phyloP scores from a whole-genome alignment of 2,329 filamentous ascomycete species.

The Stagonosporopsis rhizophila region DNA sequence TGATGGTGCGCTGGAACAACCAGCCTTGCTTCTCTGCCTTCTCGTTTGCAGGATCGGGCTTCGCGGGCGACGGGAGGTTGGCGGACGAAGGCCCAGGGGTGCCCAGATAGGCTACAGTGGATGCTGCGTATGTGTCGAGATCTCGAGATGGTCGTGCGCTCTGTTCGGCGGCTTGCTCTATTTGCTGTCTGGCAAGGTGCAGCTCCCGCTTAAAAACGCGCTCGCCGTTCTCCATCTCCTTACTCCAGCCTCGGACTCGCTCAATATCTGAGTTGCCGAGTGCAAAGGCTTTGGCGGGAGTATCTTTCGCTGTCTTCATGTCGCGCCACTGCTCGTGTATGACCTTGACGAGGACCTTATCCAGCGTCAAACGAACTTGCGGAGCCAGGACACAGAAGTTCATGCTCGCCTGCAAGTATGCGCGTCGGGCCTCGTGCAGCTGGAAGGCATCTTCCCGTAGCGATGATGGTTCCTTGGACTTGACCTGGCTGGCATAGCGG shows the following conservation, averaged over 20 bases:
- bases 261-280: slow-evolving; percentile 84
- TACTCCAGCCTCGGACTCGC: slow-evolving; percentile 88
- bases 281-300: slow-evolving; percentile 65
- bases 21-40: slow-evolving; percentile 88
- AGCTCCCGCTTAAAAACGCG: slow-evolving; percentile 82
- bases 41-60: slow-evolving; percentile 55
- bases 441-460: slow-evolving; percentile 95
- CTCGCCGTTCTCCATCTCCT: slow-evolving; percentile 93
- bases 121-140: slow-evolving; percentile 88
- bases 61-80: slow-evolving; percentile 58
- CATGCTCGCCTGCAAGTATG: slow-evolving; percentile 89
- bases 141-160: slow-evolving; percentile 83
- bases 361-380: slow-evolving; percentile 81
- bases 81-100: slow-evolving; percentile 65
- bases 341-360: slow-evolving; percentile 83
- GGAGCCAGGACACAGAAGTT: slow-evolving; percentile 91
- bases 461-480: slow-evolving; percentile 91
- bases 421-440: slow-evolving; percentile 88
- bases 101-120: slow-evolving; percentile 86
- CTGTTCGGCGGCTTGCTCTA: slow-evolving; percentile 78
- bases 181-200: slow-evolving; percentile 76
- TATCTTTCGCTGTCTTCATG: slow-evolving; percentile 75
- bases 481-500: slow-evolving; percentile 83
- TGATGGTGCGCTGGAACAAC: slow-evolving; percentile 82
- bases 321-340: slow-evolving; percentile 90